Evolutionary conservation across 345 rosid species (phyloP).

Genomic region (Cardamine resedifolia): DNA sequence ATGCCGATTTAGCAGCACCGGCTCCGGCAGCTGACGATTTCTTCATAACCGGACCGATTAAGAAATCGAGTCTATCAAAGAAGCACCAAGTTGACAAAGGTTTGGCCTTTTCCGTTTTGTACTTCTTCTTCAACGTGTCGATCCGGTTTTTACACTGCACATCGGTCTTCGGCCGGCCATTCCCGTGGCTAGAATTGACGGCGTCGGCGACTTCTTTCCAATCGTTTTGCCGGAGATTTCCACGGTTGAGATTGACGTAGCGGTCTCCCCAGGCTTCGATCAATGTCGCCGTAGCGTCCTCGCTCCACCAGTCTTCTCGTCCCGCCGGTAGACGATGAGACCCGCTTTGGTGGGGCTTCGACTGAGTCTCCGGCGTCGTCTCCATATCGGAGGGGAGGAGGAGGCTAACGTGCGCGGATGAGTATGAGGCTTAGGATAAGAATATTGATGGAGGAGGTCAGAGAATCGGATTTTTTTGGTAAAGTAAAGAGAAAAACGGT

Average conservation of each 20-base stretch:
- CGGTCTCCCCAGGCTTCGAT: conserved; percentile 91
- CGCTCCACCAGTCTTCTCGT: conserved; percentile 96
- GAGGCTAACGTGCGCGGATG: conserved; percentile 36
- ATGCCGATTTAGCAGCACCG: conserved; percentile 33
- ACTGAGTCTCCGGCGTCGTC: conserved; percentile 31
- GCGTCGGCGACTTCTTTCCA: conserved; percentile 81
- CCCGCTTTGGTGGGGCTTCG: conserved; percentile 30
- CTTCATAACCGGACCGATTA: conserved; percentile 51
- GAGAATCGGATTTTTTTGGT: conserved; percentile 17
- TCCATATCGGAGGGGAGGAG: conserved; percentile 23
- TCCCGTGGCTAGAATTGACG: conserved; percentile 54
- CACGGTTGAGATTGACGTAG: conserved; percentile 67
- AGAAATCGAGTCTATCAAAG: conserved; percentile 46
- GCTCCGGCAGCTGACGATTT: conserved; percentile 15
- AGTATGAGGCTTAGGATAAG: conserved; percentile 27
- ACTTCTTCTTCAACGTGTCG: conserved; percentile 71
- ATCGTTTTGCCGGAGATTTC: conserved; percentile 79
- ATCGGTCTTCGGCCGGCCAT: conserved; percentile 55
- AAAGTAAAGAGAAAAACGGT: conserved; percentile 5
- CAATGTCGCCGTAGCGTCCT: conserved; percentile 67
- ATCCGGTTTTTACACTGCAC: conserved; percentile 76
- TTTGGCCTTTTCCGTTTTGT: conserved; percentile 54
- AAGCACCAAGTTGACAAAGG: conserved; percentile 51
- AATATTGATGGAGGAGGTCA: not conserved
- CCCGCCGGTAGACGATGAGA: conserved; percentile 42